Evolutionary conservation across 1,284 basidiomycete genomes (phyloP).

Genomic region (Apiotrichum montevideense): DNA sequence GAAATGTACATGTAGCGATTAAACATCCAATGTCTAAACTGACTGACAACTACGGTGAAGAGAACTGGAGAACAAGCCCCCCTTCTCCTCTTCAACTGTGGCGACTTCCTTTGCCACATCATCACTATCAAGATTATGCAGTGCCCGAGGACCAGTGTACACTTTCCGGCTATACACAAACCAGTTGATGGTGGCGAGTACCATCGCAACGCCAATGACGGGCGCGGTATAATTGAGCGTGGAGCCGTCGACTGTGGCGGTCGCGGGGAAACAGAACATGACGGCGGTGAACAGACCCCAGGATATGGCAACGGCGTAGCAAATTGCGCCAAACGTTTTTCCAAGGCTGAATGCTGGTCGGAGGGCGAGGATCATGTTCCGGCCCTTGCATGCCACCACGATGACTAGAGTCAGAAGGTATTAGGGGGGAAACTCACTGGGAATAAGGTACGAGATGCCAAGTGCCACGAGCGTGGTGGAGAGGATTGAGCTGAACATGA

Average conservation of each 20-base stretch:
- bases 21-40: too few relatives aligned
- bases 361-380: slow-evolving; percentile 38
- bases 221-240: slow-evolving; percentile 50
- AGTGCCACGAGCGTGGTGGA: slow-evolving; percentile 48
- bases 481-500: slow-evolving; percentile 50
- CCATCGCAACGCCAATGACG: slow-evolving; percentile 32
- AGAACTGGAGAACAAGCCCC: too few relatives aligned
- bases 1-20: too few relatives aligned
- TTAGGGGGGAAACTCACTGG: slow-evolving; percentile 41
- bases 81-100: too few relatives aligned
- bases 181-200: slow-evolving; percentile 42
- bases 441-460: slow-evolving; percentile 48
- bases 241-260: slow-evolving; percentile 39
- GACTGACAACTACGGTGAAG: too few relatives aligned
- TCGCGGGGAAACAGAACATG: slow-evolving; percentile 52
- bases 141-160: too few relatives aligned
- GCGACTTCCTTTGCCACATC: too few relatives aligned
- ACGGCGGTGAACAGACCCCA: slow-evolving; percentile 48
- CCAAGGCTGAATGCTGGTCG: slow-evolving; percentile 38
- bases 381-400: slow-evolving; percentile 21
- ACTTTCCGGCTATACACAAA: slow-evolving; percentile 37
- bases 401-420: slow-evolving; percentile 16
- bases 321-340: slow-evolving; percentile 32
- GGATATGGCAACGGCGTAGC: slow-evolving; percentile 41
- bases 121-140: too few relatives aligned